Evolutionary conservation across 164 flowering plant species (phyloP).

Genomic region (Vitis vinifera): ASM3070453v1 NC_081806.1:2407501-2408000

Average conservation of each 20-base stretch:
- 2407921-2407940: no score
- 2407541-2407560: slow-evolving; percentile 1
- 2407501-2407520: background rate
- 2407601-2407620: slow-evolving; percentile 95
- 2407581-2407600: slow-evolving; percentile 87
- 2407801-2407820: slow-evolving; percentile 68
- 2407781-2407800: slow-evolving; percentile 65
- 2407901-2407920: no score
- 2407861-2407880: slow-evolving; percentile 18
- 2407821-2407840: slow-evolving; percentile 94
- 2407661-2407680: slow-evolving; percentile 11
- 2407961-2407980: no score
- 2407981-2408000: no score
- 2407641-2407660: slow-evolving; percentile 62
- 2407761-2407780: slow-evolving; percentile 55
- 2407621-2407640: slow-evolving; percentile 81
- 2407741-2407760: slow-evolving; percentile 33
- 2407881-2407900: background rate
- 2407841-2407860: slow-evolving; percentile 90
- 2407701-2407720: background rate
- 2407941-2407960: no score
- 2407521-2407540: background rate
- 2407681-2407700: background rate
- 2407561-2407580: slow-evolving; percentile 68
- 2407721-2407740: background rate